phyloP scores from a whole-genome alignment of 2,329 filamentous ascomycete species.

The Myotisia sp. region DNA sequence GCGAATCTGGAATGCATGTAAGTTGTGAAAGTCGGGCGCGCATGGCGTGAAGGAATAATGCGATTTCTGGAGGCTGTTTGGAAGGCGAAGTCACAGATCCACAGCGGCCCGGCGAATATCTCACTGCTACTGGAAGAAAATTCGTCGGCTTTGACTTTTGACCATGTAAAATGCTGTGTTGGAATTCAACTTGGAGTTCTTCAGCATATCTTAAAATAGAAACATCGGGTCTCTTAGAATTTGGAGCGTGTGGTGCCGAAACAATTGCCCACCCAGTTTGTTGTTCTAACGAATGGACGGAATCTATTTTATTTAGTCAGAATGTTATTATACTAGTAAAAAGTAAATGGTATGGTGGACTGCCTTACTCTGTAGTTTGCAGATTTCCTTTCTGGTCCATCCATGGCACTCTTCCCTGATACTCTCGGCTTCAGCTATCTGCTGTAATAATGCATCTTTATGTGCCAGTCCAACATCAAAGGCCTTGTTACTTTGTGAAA shows the following conservation, averaged over 20 bases:
- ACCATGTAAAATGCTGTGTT: conserved; percentile 25
- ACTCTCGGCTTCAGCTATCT: conserved; percentile 70
- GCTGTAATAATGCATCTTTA: conserved; percentile 54
- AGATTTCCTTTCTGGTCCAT: conserved; percentile 73
- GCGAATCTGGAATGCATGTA: conserved; percentile 21
- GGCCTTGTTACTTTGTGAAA: conserved; percentile 50
- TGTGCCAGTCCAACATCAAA: conserved; percentile 50
- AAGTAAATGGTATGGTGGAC: background rate
- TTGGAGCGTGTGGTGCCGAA: conserved; percentile 21
- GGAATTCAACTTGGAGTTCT: conserved; percentile 30
- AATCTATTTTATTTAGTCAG: conserved; percentile 16
- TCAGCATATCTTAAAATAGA: conserved; percentile 30
- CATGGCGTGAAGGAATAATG: conserved; percentile 31
- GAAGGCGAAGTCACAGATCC: conserved; percentile 4
- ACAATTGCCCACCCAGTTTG: conserved; percentile 33
- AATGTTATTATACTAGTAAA: background rate
- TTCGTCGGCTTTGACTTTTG: conserved; percentile 14
- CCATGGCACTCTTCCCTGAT: conserved; percentile 78
- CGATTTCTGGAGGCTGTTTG: conserved; percentile 24
- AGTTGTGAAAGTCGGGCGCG: conserved; percentile 24
- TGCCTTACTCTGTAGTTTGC: conserved; percentile 54
- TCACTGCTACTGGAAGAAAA: conserved; percentile 21
- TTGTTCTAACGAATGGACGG: conserved; percentile 27
- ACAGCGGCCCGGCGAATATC: conserved; percentile 16
- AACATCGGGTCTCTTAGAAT: conserved; percentile 18